Percentiles rank a stretch among this genome's conserved stretches.
phyloP scores from a whole-genome alignment of 768 basidiomycete species.

The Serendipita vermifera region DNA sequence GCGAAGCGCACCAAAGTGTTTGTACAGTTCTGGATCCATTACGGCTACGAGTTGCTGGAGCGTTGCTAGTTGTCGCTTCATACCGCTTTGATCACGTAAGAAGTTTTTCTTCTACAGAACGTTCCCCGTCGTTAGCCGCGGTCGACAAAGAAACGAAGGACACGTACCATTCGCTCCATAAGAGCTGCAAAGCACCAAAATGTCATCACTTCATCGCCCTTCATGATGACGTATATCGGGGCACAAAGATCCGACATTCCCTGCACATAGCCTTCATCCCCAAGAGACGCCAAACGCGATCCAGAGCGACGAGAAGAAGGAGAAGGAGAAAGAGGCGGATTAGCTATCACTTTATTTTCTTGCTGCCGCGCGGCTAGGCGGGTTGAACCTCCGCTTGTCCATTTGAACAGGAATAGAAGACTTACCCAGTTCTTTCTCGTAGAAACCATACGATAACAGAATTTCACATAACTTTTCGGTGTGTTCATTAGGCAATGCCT shows the following conservation, averaged over 20 bases:
- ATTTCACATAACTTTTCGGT: slow-evolving; percentile 79
- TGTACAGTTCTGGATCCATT: slow-evolving; percentile 93
- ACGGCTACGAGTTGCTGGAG: slow-evolving; percentile 81
- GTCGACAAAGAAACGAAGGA: background rate
- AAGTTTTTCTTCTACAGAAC: slow-evolving; percentile 76
- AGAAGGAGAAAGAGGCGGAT: no score
- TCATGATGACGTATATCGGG: slow-evolving; percentile 85
- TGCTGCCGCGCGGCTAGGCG: slow-evolving; percentile 1
- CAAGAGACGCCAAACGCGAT: background rate
- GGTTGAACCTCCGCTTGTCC: background rate
- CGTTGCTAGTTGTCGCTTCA: slow-evolving; percentile 86
- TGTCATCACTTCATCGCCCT: slow-evolving; percentile 74
- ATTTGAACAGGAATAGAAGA: slow-evolving; percentile 14
- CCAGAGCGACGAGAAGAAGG: background rate
- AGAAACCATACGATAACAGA: slow-evolving; percentile 82
- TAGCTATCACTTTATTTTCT: no score
- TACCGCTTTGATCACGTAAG: slow-evolving; percentile 89
- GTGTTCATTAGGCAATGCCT: slow-evolving; percentile 82
- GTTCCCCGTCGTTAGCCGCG: background rate
- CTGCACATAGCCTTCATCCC: slow-evolving; percentile 76
- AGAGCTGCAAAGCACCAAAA: slow-evolving; percentile 95
- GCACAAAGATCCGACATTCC: slow-evolving; percentile 97
- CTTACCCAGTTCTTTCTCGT: slow-evolving; percentile 76
- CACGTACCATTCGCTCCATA: slow-evolving; percentile 86
- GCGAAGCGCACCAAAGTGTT: slow-evolving; percentile 58